These are phyloP conservation scores for Larix kaempferi DNA, from an alignment of 75 land plant genomes.

Conservation along the genomic window DNA sequence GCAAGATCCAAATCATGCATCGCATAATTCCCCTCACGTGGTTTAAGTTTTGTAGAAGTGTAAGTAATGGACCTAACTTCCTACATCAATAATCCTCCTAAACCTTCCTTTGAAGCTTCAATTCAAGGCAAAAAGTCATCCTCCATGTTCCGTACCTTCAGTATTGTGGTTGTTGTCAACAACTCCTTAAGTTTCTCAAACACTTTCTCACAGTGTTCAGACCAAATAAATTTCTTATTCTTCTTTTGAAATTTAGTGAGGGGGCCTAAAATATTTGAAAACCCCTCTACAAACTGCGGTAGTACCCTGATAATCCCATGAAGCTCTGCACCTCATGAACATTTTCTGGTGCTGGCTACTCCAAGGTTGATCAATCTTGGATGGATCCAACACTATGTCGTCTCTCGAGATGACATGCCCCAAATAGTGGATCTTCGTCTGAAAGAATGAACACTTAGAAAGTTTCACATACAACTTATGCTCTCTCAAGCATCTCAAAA, in stretches of 20 bases:
- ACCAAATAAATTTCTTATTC: neutral
- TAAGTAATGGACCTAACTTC: neutral
- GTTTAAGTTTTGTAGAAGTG: neutral
- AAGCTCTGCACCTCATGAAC: neutral
- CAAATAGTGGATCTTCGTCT: neutral
- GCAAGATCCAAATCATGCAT: no score
- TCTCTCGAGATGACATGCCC: neutral
- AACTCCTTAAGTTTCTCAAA: neutral
- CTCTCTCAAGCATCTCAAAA: neutral
- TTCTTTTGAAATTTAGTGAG: neutral
- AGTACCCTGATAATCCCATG: neutral
- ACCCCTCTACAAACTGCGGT: neutral
- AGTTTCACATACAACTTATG: neutral
- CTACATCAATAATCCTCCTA: neutral
- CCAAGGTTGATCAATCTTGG: neutral
- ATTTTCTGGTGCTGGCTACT: neutral
- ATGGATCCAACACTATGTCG: neutral
- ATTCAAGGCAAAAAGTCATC: neutral
- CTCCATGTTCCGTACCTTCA: neutral
- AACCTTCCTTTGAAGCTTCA: neutral
- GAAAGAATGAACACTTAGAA: neutral
- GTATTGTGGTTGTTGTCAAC: neutral
- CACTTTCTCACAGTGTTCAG: neutral
- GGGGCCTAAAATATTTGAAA: neutral
- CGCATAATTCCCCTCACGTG: no score